phyloP scores from a whole-genome alignment of 2,329 filamentous ascomycete species.

The Cladosporium sp. region DNA sequence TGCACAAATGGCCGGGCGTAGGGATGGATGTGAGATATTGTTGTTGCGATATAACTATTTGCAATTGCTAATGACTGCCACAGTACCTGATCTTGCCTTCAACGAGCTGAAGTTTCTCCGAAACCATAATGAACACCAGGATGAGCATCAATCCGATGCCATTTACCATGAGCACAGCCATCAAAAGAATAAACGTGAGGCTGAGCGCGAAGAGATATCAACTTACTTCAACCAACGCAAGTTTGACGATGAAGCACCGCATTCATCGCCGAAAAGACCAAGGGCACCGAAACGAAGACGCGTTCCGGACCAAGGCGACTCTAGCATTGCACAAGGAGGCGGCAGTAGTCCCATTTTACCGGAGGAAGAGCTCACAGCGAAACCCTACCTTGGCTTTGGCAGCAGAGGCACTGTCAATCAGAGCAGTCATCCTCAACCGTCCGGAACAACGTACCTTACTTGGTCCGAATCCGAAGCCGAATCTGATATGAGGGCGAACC shows the following conservation, averaged over 20 bases:
- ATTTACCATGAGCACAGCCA: conserved; percentile 27
- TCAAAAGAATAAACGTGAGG: conserved; percentile 30
- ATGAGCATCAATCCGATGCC: conserved; percentile 18
- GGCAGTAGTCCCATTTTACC: background rate
- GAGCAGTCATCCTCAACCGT: conserved; percentile 11
- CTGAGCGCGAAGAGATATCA: conserved; percentile 40
- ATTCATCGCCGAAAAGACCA: conserved; percentile 7
- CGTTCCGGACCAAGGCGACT: background rate
- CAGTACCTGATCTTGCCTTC: conserved; percentile 51
- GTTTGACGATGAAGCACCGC: background rate
- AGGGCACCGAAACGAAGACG: background rate
- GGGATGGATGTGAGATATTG: conserved; percentile 35
- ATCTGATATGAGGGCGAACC: conserved; percentile 13
- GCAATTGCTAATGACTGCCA: conserved; percentile 20
- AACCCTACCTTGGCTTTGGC: conserved; percentile 36
- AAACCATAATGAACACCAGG: conserved; percentile 28
- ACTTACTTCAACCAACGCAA: conserved; percentile 39
- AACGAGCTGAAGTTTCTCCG: conserved; percentile 49
- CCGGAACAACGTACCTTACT: conserved; percentile 35
- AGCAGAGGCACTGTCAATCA: conserved; percentile 29
- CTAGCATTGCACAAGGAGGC: background rate
- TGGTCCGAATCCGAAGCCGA: conserved; percentile 40
- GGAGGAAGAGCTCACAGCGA: conserved; percentile 33
- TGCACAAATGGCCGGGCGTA: conserved; percentile 40
- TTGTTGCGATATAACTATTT: too few species aligned